Conservation (phyloP, 371 early-diverging fungal species). For the Zychaea mexicana region DNA sequence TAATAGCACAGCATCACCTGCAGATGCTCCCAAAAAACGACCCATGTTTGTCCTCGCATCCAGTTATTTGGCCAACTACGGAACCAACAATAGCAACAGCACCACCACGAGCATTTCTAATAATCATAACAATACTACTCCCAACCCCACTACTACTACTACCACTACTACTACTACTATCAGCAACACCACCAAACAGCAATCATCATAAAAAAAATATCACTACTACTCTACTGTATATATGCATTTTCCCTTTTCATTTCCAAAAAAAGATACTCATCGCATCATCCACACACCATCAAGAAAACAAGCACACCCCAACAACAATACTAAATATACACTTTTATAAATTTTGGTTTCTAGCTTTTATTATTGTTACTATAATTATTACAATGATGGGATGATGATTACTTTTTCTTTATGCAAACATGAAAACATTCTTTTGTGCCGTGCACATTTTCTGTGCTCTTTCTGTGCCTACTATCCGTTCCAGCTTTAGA, state of each 20-base stretch:
- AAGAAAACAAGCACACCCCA: too few relatives aligned
- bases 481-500: slow-evolving; percentile 86
- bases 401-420: slow-evolving; percentile 20
- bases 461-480: slow-evolving; percentile 76
- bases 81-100: slow-evolving; percentile 8
- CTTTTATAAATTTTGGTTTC: background rate
- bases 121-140: background rate
- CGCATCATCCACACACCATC: too few relatives aligned
- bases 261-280: too few relatives aligned
- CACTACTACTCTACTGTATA: too few relatives aligned
- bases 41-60: slow-evolving; percentile 29
- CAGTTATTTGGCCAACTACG: slow-evolving; percentile 23
- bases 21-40: slow-evolving; percentile 11
- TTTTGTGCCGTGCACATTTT: slow-evolving; percentile 78
- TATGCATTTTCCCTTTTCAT: too few relatives aligned
- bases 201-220: too few relatives aligned
- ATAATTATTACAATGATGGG: too few relatives aligned
- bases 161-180: too few relatives aligned
- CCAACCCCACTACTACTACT: too few relatives aligned
- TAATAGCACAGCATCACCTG: slow-evolving; percentile 1
- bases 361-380: background rate
- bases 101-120: background rate
- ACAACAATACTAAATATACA: too few relatives aligned
- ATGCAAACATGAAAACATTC: slow-evolving; percentile 72
- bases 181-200: too few relatives aligned